Evolutionary conservation across 345 rosid species (phyloP), one percentile per base, ranked within the genome.

Genomic region (Firmiana major): DNA sequence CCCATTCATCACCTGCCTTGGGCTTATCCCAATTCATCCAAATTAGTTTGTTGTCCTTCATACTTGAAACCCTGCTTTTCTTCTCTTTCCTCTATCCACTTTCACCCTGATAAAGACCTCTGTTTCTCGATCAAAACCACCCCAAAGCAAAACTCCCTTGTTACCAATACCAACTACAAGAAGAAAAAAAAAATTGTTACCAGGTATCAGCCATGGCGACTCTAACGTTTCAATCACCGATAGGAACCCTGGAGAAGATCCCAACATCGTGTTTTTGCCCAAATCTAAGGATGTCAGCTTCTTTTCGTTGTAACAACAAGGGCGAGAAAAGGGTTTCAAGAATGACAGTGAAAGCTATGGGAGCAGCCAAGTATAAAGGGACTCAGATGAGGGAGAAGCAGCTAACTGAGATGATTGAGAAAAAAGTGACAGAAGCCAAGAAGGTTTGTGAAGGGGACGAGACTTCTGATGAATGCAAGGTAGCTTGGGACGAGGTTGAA

Each of bases 401-500:
- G 43, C 82, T 92, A 78, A 62, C 87, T 63, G 92, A 84, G 83
- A 86, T 92, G 92, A 91, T 92, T 34, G 91, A 87, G 84, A 75
- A 82, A 83, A 91, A 93, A 75, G 89, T 94, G 59, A 81, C 57
- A 21, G 95, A 90, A 79, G 98, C 97, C 24, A 89, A 82, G 84
- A 84, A 91, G 84, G 92, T 87, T 8, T 92, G 97, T 63, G 77
- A 77, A 34, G 92, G 82, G 9, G 93, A 92, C 13, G 80, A 70
- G 77, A 78, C 71, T 36, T 89, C 92, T 3, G 91, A 86, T 70
- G 92, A 76, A 83, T 94, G 97, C 80, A 93, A 78, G 80, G 97
- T 93, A 0, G 97, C 97, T 24, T 94, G 97, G 98, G 98, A 94
- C 73, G 97, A 94, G 80, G 97, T 92, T 19, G 98, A 92, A 84